Evolutionary conservation across 2,329 filamentous ascomycete genomes (phyloP), one percentile per base, ranked within the genome.

Genomic region (Knoxdaviesia proteae): DNA sequence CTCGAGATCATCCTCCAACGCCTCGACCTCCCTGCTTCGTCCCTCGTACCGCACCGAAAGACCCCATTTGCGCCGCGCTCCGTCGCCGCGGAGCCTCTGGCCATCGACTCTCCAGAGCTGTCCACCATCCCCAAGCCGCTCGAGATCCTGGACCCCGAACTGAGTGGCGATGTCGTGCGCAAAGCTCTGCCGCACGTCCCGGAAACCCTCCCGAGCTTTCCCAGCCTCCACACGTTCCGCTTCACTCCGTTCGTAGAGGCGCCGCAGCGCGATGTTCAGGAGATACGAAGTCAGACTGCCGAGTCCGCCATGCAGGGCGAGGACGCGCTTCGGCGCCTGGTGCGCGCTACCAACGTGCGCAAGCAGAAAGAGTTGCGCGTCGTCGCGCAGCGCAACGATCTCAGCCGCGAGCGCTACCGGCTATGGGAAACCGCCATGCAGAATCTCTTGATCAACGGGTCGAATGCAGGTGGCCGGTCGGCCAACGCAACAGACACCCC

Each of bases 281-380:
- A 69, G 53, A 70, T 75, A 38, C 64, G 73, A 30, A 67, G 73
- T 42, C 69, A 74, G 36, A 73, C 73, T 1, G 67, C 71, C 1
- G 62, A 68, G 43, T 70, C 71, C 39, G 71, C 73, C 6, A 68
- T 73, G 49, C 71, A 75, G 47, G 73, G 69, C 3, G 74, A 79
- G 52, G 69, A 73, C 46, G 74, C 74, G 1, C 58, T 79, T 4
- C 60, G 74, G 32, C 61, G 68, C 6, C 59, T 79, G 11, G 68
- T 76, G 32, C 65, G 72, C 29, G 72, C 74, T 11, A 71, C 70
- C 44, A 78, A 78, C 55, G 68, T 73, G 49, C 70, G 73, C 41
- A 73, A 71, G 49, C 72, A 77, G 49, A 77, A 77, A 53, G 74
- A 77, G 51, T 66, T 75, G 38, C 73, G 69, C 49, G 62, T 65